Base-by-base conservation (phyloP, 2,329 filamentous ascomycete species). In the Talaromyces sp. region DNA sequence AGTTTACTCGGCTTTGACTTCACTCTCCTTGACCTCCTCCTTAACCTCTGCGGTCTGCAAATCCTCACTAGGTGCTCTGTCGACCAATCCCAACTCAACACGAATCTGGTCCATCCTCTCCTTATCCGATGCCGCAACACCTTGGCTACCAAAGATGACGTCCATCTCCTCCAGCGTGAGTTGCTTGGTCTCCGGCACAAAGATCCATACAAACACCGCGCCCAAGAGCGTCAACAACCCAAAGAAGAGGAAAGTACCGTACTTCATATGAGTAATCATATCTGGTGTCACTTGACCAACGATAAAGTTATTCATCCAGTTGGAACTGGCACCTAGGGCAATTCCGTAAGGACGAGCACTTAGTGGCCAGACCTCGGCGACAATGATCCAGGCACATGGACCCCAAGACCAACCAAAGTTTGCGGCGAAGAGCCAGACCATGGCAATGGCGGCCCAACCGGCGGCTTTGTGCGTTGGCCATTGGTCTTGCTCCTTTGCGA, bases 91-190 rank as follows among this genome's bases (percentile, higher is more conserved):
- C 67, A 92, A 87, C 70, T 91, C 89, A 36, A 80, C 78, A 73
- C 91, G 89, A 71, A 92, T 91, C 74, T 89, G 86, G n/a, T 83
- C 83, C 88, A 91, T 91, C 31, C 89, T 84, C 76, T 90, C 87
- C 58, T 76, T 69, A 68, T 79, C 74, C 34, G 73, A 68, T 49
- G 73, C 72, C 10, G 78, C 76, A 68, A 80, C 74, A 63, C 74
- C 64, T 59, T 70, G 67, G 38, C 75, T 69, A 54, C 78, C 72
- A 66, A 80, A 77, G 72, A 75, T 72, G 63, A 88, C 81, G 69
- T 91, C 89, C 84, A 86, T 82, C 70, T 86, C 84, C 67, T 86
- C 85, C 1, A 85, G 76, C 1, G 80, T 82, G 22, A 83, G 69
- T 3, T 80, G 73, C 71, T 86, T 86, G 0, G 84, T 87, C 72